Base-by-base conservation (phyloP, 345 rosid species). In the Eucalyptus grandis region DNA sequence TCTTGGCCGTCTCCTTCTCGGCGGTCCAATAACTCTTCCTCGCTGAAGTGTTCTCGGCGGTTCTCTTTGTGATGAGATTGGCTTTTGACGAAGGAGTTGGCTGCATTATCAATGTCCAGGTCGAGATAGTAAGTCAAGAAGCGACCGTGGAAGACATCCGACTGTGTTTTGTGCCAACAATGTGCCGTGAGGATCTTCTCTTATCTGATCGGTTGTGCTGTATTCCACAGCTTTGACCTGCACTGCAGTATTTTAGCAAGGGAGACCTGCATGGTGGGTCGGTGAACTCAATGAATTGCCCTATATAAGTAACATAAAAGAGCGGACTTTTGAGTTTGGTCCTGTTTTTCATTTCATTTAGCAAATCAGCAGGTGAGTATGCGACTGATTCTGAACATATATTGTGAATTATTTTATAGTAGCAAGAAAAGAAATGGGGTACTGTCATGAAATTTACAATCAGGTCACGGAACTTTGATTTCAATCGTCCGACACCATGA, bases 21-120 rank as follows among this genome's bases (percentile, higher is more conserved):
- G 92, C 95, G 90, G 89, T 94, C 97, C 97, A 95, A 40, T 94
- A 95, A 92, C 97, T 95, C 90, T 92, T 95, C 77, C 99, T 94
- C 80, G 88, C 82, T 72, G 87, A 77, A 88, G 62, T 6, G 91
- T 89, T 21, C 90, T 93, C 47, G 90, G 91, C 2, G 88, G 91
- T 86, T 92, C 95, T 90, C 90, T 89, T 10, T 26, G 62, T 56
- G 30, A 56, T 26, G 5, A 92, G 91, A 91, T 91, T 95, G 47
- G 96, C 91, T 90, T 94, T 96, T 53, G 85, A 95, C 92, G 60
- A 97, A 95, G 43, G 99, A 97, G 89, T 93, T 96, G 54, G 67
- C 51, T 87, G 83, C 72, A 56, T 96, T 97, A 87, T 96, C 99
- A 54, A 96, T 88, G 90, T 97, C 99, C 1, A 95, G 95, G 85